Evolutionary conservation across 1,284 basidiomycete genomes (phyloP), one percentile per base, ranked within the genome.

Genomic region (Ustilago lituana): DNA sequence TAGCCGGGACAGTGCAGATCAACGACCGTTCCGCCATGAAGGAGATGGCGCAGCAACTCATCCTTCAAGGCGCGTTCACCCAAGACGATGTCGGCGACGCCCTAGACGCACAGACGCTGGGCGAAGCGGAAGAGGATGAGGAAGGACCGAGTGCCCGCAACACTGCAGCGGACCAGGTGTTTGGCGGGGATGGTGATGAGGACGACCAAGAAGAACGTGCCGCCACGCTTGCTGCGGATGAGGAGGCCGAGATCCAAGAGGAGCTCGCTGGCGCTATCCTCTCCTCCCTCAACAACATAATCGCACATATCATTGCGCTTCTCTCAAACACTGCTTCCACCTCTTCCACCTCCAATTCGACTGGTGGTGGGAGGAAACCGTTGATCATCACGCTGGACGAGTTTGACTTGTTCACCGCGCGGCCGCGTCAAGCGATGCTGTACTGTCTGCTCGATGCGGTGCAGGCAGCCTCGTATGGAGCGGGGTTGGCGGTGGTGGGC

Each of bases 401-500:
- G 36, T 80, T 82, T 51, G 79, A 82, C 33, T 51, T 72, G 19
- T 74, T 79, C 45, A 76, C 79, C 2, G 40, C 69, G 1, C 56
- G 79, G 10, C 72, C 75, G 1, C 29, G 76, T 2, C 80, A 82
- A 35, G 78, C 80, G 1, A 54, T 82, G n/a, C 63, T 82, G 12
- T 82, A 82, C 59, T 79, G 78, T 40, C 43, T 82, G 17, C 51
- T 82, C 1, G 80, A 82, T 38, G 79, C 80, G 4, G 80, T 81
- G 2, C 80, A 82, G 58, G 73, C 76, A 0, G 71, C 69, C 4
- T 73, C 66, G 37, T 82, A 82, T 35, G 65, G 54, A 1, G 71
- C 78, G 0, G 80, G 80, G 1, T 40, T 82, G 31, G 65, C 70
- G 1, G 71, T 82, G 20, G 55, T 81, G 4, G 80, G 78, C 20